Conservation (phyloP, 1,284 basidiomycete genomes). For the Amylostereum areolatum region DNA sequence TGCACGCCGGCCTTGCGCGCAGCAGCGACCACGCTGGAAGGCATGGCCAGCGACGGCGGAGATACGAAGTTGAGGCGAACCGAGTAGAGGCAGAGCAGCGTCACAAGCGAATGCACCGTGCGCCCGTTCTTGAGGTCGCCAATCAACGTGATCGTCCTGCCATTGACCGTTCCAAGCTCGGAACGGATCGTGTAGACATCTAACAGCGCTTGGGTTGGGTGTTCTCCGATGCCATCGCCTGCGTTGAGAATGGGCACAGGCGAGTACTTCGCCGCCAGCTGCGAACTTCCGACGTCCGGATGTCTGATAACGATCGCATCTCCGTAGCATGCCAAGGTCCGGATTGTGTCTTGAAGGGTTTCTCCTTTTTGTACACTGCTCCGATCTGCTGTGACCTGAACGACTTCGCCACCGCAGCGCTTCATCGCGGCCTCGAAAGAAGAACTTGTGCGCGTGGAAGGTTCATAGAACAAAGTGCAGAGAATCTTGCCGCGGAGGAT, state of each 20-base stretch:
- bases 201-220: constrained; percentile 93
- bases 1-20: constrained; percentile 80
- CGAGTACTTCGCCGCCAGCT: constrained; percentile 89
- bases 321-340: constrained; percentile 93
- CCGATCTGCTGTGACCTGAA: constrained; percentile 74
- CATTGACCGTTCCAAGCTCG: constrained; percentile 97
- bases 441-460: constrained; percentile 90
- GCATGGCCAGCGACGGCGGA: constrained; percentile 89
- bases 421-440: constrained; percentile 99
- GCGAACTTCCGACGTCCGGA: constrained; percentile 88
- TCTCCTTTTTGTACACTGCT: constrained; percentile 96
- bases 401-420: constrained; percentile 92
- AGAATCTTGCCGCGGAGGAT: constrained; percentile 89
- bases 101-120: constrained; percentile 95
- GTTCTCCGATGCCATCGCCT: constrained; percentile 96
- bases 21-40: constrained; percentile 76
- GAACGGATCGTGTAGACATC: constrained; percentile 98
- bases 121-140: constrained; percentile 98
- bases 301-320: constrained; percentile 96
- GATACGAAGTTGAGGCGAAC: constrained; percentile 97
- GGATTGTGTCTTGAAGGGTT: constrained; percentile 88
- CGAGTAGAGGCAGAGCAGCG: constrained; percentile 87
- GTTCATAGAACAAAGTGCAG: constrained; percentile 97
- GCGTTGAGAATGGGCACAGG: constrained; percentile 96
- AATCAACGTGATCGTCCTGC: constrained; percentile 89